Base-by-base conservation (phyloP, 805 yeast genomes). In the Candida suzukii region DNA sequence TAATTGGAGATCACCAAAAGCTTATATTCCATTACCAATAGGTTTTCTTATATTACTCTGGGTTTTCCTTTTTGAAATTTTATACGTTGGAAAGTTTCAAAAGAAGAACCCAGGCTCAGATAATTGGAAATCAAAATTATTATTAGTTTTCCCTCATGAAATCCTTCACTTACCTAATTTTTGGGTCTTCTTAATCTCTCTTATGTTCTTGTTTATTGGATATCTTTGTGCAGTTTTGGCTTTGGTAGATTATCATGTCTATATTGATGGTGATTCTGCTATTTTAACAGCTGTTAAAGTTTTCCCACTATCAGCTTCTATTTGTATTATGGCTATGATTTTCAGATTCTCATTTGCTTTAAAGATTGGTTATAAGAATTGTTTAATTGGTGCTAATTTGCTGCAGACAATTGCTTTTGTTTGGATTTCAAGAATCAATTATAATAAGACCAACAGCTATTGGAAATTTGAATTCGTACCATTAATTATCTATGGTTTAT, bases 1-100 rank as follows among this genome's bases (percentile, higher is more conserved):
- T 6, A 51, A 53, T 0, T 72, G 76, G 76, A 53, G 54, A 3
- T 41, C 57, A 1, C 67, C 75, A 1, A 50, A 55, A 17, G 66
- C 68, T 1, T 70, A 33, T 21, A 69, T 68, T 14, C 63, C 75
- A 0, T 44, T 71, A 1, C 53, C 65, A 2, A 41, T 71, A 38
- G 75, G 75, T 1, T 37, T 63, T 11, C 18, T 65, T 4, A 38
- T 63, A n/a, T 38, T 66, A 3, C n/a, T 56, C 7, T 26, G 40
- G 4, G 58, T 53, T 28, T 47, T 62, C 22, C 16, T 54, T 4
- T 64, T 55, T 51, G 76, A 70, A 49, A 42, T 47, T 11, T 19
- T 39, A 17, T 54, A 45, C 29, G 40, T 55, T 10, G 43, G 40
- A 12, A 17, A 35, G 3, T 52, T 41, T 27, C 53, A 40, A 40